Conservation (phyloP, 345 rosid genomes). For the Acer negundo region DNA sequence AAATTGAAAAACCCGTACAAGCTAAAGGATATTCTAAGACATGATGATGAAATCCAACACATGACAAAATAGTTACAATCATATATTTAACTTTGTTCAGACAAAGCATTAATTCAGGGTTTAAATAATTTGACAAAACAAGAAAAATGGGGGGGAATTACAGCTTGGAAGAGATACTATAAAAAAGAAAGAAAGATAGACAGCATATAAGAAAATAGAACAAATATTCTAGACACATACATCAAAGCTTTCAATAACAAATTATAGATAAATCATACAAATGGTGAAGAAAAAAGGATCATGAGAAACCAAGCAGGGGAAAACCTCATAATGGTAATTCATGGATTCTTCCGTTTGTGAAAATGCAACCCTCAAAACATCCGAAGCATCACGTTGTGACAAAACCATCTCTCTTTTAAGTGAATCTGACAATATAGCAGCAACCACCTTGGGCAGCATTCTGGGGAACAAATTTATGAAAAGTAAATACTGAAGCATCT, state of each 20-base stretch:
- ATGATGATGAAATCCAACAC: neutral
- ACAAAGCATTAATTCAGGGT: neutral
- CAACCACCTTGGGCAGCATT: conserved; percentile 75
- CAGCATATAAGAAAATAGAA: neutral
- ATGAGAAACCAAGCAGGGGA: conserved; percentile 10
- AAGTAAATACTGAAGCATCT: neutral
- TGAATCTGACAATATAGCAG: conserved; percentile 70
- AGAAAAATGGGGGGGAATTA: neutral
- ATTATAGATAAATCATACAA: neutral
- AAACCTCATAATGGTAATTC: conserved; percentile 88
- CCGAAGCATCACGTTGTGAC: conserved; percentile 73
- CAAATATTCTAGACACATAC: neutral
- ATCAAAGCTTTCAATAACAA: conserved; percentile 20
- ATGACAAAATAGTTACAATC: neutral
- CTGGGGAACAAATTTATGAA: conserved; percentile 38
- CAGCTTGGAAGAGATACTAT: conserved; percentile 8
- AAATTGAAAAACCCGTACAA: neutral
- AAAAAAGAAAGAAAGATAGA: neutral
- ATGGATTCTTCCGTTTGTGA: conserved; percentile 78
- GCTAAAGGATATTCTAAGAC: neutral
- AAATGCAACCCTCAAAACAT: conserved; percentile 77
- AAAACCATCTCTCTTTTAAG: conserved; percentile 66
- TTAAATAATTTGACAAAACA: neutral
- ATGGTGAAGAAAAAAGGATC: conserved; percentile 9
- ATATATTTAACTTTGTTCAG: neutral